Conservation (phyloP, 768 basidiomycete genomes). For the Rhizopogon vesiculosus region DNA sequence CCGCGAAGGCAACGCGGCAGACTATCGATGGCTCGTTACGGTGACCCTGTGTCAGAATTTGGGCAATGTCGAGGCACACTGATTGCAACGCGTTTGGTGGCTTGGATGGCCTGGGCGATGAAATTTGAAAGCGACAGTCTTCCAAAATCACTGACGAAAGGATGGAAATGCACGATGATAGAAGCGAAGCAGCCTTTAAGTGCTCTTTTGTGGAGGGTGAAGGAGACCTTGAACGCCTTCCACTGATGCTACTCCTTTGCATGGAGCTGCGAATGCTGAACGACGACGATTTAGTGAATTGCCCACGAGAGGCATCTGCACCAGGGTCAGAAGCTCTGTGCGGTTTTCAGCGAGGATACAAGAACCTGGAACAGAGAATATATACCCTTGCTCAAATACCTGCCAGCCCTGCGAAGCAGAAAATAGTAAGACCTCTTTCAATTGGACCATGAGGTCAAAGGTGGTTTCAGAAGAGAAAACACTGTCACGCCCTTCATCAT, state of each 20-base stretch:
- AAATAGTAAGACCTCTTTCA: slow-evolving; percentile 56
- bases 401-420: slow-evolving; percentile 55
- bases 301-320: neutral
- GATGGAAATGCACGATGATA: slow-evolving; percentile 54
- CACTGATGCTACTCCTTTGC: slow-evolving; percentile 35
- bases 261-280: slow-evolving; percentile 33
- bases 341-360: neutral
- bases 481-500: slow-evolving; percentile 36
- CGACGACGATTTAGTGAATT: slow-evolving; percentile 26
- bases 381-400: slow-evolving; percentile 54
- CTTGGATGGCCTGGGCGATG: slow-evolving; percentile 52
- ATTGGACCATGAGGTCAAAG: slow-evolving; percentile 56
- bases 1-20: slow-evolving; percentile 58
- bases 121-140: slow-evolving; percentile 66
- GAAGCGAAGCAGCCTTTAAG: slow-evolving; percentile 44
- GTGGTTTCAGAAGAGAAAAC: slow-evolving; percentile 63
- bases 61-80: slow-evolving; percentile 65
- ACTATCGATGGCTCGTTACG: slow-evolving; percentile 45
- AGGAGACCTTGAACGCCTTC: slow-evolving; percentile 47
- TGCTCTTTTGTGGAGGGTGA: slow-evolving; percentile 33
- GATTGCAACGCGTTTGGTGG: slow-evolving; percentile 79
- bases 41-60: slow-evolving; percentile 55
- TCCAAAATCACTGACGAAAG: slow-evolving; percentile 62
- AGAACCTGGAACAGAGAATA: neutral
- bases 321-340: neutral